phyloP scores from a whole-genome alignment of 140 eudicot genomes.

The Erigeron philadelphicus region DNA sequence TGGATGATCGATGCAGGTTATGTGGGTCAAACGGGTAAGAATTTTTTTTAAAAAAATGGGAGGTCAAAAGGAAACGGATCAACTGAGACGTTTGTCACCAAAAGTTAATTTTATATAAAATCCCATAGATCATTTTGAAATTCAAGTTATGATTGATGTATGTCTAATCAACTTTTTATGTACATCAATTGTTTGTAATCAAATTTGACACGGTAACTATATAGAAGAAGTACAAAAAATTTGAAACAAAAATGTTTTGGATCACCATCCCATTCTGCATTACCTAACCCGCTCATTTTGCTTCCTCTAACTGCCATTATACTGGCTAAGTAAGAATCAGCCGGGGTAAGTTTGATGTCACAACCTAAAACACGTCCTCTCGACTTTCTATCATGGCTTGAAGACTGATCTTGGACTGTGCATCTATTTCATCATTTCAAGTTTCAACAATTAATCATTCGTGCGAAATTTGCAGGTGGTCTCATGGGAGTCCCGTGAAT shows the following conservation, averaged over 20 bases:
- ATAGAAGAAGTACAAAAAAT: too few relatives aligned
- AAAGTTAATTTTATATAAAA: too few relatives aligned
- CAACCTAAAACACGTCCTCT: background rate
- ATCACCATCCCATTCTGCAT: background rate
- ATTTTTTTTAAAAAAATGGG: too few relatives aligned
- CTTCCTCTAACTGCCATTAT: background rate
- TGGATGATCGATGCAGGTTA: background rate
- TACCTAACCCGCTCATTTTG: background rate
- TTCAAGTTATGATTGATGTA: too few relatives aligned
- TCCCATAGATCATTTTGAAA: too few relatives aligned
- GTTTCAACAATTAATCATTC: background rate
- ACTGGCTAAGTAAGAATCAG: background rate
- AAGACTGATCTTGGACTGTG: background rate
- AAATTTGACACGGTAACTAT: too few relatives aligned
- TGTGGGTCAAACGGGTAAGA: background rate
- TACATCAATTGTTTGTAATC: too few relatives aligned
- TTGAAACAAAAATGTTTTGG: too few relatives aligned
- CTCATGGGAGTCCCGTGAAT: slow-evolving; percentile 85
- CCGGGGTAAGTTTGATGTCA: background rate
- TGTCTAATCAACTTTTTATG: too few relatives aligned
- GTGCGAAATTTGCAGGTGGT: slow-evolving; percentile 53
- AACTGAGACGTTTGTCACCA: too few relatives aligned
- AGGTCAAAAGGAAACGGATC: too few relatives aligned
- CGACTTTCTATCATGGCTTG: background rate
- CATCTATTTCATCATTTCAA: background rate